phyloP scores from a whole-genome alignment of 176 grass and related monocot species.

The Otatea glauca region DNA sequence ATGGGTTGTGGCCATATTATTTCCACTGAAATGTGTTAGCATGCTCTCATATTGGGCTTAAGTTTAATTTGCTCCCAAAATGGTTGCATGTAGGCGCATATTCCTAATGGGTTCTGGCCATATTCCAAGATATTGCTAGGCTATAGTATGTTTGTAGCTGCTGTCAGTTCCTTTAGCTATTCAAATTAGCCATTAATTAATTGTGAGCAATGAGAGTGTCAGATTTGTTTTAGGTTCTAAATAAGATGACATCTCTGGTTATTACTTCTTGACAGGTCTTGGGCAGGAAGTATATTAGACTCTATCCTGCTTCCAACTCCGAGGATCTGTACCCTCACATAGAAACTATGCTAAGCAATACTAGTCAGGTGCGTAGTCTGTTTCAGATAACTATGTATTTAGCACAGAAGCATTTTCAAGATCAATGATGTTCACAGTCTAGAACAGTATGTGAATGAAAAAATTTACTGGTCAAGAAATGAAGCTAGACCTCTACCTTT shows the following conservation, averaged over 20 bases:
- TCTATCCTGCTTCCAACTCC: conserved; percentile 58
- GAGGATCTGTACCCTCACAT: conserved; percentile 68
- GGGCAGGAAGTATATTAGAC: too few species aligned
- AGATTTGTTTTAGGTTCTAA: conserved; percentile 11
- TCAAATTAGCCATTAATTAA: not conserved
- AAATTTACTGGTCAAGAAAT: conserved; percentile 31
- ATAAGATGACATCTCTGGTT: conserved; percentile 19
- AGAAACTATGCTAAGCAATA: conserved; percentile 80
- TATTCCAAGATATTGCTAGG: conserved; percentile 9
- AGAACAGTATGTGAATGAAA: not conserved
- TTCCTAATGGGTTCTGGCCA: not conserved
- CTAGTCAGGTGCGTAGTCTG: conserved; percentile 67
- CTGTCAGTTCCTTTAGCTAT: conserved; percentile 6
- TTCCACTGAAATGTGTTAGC: not conserved
- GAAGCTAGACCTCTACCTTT: not conserved
- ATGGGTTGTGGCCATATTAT: not conserved
- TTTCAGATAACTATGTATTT: conserved; percentile 10
- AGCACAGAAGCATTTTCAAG: not conserved
- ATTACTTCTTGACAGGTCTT: conserved; percentile 68
- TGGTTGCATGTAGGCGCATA: not conserved
- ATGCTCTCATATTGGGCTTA: not conserved
- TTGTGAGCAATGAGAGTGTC: not conserved
- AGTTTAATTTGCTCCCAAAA: conserved; percentile 15
- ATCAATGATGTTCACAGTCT: conserved; percentile 1
- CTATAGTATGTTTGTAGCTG: not conserved